These are phyloP conservation scores for Picea sitchensis DNA, from an alignment of 75 land plant genomes.

Conservation along the genomic window DNA sequence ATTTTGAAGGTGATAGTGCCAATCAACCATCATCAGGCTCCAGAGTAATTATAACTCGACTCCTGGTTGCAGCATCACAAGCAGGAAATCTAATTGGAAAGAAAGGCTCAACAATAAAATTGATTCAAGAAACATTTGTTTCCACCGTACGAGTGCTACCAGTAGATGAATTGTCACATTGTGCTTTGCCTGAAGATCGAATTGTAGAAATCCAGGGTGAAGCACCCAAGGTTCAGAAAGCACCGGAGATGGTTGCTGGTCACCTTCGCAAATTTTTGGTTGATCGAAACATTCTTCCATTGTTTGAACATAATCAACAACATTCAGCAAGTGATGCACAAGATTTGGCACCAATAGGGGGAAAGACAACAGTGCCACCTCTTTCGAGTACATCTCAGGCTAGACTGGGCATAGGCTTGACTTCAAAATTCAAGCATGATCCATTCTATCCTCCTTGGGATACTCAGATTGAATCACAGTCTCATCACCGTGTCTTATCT, in stretches of 20 bases:
- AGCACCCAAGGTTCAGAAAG: constrained; percentile 60
- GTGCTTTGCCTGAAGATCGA: constrained; percentile 74
- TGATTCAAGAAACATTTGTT: constrained; percentile 23
- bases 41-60: constrained; percentile 18
- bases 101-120: constrained; percentile 33
- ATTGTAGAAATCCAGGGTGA: constrained; percentile 90
- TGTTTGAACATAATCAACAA: neutral
- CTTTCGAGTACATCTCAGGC: too few species aligned
- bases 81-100: constrained; percentile 29
- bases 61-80: constrained; percentile 25
- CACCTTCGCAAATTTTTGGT: constrained; percentile 90
- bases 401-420: too few species aligned
- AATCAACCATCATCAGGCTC: neutral
- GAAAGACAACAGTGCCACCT: neutral
- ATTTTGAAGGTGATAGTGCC: constrained; percentile 6
- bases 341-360: neutral
- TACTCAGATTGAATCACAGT: too few species aligned
- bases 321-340: neutral
- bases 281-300: constrained; percentile 74
- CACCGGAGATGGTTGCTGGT: constrained; percentile 66
- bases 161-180: constrained; percentile 55
- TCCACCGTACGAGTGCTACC: constrained; percentile 23
- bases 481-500: too few species aligned
- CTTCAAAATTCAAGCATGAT: too few species aligned
- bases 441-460: too few species aligned